Conservation (phyloP, 1,284 basidiomycete species). For the Thecaphora frezii region DNA sequence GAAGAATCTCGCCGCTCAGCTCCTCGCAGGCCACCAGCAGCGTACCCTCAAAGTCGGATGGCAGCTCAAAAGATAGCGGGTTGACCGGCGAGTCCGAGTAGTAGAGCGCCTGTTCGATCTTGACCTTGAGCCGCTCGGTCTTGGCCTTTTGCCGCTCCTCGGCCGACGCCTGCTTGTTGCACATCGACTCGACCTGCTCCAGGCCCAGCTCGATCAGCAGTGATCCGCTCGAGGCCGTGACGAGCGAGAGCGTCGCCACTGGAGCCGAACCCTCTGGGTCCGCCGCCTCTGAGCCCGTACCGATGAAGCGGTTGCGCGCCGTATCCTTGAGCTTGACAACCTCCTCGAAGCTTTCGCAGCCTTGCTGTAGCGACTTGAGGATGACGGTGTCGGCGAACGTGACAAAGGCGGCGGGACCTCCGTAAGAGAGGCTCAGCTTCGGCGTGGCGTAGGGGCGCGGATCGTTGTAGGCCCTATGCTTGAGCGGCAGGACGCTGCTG, state of each 20-base stretch:
- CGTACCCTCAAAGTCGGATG: slow-evolving; percentile 71
- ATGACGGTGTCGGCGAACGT: slow-evolving; percentile 44
- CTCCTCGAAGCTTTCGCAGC: slow-evolving; percentile 54
- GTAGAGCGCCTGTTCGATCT: slow-evolving; percentile 82
- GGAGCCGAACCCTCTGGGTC: slow-evolving; percentile 5
- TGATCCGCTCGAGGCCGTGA: slow-evolving; percentile 50
- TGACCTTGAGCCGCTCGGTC: slow-evolving; percentile 70
- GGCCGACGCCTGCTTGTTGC: slow-evolving; percentile 10
- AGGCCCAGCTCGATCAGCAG: slow-evolving; percentile 44
- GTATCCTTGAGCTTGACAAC: slow-evolving; percentile 54
- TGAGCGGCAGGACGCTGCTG: slow-evolving; percentile 12
- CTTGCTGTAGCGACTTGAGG: slow-evolving; percentile 28
- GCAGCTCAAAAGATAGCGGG: slow-evolving; percentile 79
- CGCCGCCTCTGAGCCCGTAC: slow-evolving; percentile 34
- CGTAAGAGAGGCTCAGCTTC: slow-evolving; percentile 42
- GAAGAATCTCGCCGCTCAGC: slow-evolving; percentile 67
- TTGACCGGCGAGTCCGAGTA: slow-evolving; percentile 76
- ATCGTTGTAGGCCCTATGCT: slow-evolving; percentile 29
- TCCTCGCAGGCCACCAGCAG: slow-evolving; percentile 72
- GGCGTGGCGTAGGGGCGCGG: slow-evolving; percentile 45
- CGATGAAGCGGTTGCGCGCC: slow-evolving; percentile 55
- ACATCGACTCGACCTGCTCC: slow-evolving; percentile 20
- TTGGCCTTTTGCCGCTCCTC: slow-evolving; percentile 42
- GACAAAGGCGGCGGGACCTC: slow-evolving; percentile 50
- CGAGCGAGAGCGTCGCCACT: slow-evolving; percentile 40